phyloP scores from a whole-genome alignment of 202 grass and related monocot species.

The Tripidium arundinaceum region DNA sequence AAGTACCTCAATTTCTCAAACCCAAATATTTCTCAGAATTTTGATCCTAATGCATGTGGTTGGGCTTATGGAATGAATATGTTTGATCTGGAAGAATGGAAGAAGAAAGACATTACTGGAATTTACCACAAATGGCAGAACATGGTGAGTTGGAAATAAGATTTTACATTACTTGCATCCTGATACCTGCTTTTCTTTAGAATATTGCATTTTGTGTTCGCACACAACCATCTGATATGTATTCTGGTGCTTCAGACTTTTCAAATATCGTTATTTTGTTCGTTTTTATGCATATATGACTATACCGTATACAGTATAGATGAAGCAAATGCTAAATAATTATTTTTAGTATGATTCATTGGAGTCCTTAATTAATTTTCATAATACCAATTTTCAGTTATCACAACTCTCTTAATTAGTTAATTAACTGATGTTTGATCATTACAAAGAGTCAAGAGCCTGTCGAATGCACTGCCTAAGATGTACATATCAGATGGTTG shows the following conservation, averaged over 20 bases:
- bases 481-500: neutral
- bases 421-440: neutral
- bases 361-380: neutral
- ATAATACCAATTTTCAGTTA: neutral
- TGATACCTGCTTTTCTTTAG: neutral
- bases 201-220: conserved; percentile 1
- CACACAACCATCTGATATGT: neutral
- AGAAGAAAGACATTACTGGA: conserved; percentile 64
- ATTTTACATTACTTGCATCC: conserved; percentile 7
- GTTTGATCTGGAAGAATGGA: conserved; percentile 67
- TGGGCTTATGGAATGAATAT: conserved; percentile 78
- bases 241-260: neutral
- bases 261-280: neutral
- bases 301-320: neutral
- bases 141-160: conserved; percentile 38
- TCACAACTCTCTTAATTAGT: conserved; percentile 1
- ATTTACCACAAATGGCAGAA: conserved; percentile 70
- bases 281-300: neutral
- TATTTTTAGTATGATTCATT: neutral
- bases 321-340: neutral
- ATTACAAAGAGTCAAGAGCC: neutral
- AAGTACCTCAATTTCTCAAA: conserved; percentile 75
- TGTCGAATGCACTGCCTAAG: neutral
- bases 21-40: conserved; percentile 46
- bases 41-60: conserved; percentile 68